These are phyloP conservation scores for Clitopilus passeckerianus DNA, from an alignment of 768 basidiomycete genomes.

Conservation along the genomic window DNA sequence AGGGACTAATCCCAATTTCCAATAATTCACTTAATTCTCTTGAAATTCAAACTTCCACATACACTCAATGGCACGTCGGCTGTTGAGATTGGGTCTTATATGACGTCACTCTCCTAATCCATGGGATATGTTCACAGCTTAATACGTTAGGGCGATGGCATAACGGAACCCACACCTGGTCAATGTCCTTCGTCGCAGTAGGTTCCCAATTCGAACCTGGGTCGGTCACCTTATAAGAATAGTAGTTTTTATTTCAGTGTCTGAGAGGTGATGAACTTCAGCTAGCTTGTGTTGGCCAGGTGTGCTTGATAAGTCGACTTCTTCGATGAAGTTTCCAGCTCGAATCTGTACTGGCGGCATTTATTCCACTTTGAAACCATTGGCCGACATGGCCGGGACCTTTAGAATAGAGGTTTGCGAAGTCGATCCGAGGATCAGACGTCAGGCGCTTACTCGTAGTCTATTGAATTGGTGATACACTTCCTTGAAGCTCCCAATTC, in stretches of 20 bases:
- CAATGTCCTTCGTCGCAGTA: neutral
- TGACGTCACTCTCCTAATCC: neutral
- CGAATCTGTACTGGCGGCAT: no score
- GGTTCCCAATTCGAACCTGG: neutral
- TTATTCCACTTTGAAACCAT: no score
- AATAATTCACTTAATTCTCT: neutral
- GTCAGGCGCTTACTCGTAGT: no score
- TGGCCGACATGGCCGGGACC: no score
- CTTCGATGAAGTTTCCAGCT: no score
- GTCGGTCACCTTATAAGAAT: neutral
- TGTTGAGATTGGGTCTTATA: no score
- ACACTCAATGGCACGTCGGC: no score
- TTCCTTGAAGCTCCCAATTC: no score
- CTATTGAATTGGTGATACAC: no score
- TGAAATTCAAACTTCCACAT: neutral
- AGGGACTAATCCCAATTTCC: conserved; percentile 40
- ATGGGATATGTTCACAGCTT: neutral
- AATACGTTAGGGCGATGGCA: neutral
- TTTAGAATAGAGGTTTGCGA: no score
- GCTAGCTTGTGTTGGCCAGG: neutral
- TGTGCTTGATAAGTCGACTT: neutral
- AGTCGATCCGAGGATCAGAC: no score
- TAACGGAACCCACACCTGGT: neutral
- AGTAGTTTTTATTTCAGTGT: neutral
- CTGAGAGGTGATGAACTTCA: neutral